Evolutionary conservation across 2,329 filamentous ascomycete genomes (phyloP).

Genomic region (Chaetomiaceae sp.): DNA sequence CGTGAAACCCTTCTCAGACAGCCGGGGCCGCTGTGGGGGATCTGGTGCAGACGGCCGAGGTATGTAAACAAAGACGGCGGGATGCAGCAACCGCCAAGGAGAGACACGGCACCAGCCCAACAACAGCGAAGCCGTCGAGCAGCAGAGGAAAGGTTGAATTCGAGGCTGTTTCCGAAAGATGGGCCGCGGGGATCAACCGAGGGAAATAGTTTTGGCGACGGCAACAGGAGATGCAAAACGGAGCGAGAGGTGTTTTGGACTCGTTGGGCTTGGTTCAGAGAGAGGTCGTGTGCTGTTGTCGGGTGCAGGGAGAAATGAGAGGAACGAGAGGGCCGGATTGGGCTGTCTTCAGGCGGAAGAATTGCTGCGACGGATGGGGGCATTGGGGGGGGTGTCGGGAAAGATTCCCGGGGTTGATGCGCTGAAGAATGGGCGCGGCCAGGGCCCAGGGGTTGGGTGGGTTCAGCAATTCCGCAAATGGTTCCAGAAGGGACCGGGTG

Average conservation of each 20-base stretch:
- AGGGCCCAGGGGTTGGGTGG: conserved; percentile 16
- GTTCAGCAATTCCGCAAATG: conserved; percentile 13
- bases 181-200: not conserved
- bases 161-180: conserved; percentile 1
- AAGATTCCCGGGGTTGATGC: conserved; percentile 4
- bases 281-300: not conserved
- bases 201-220: not conserved
- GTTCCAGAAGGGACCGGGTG: conserved; percentile 14
- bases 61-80: not conserved
- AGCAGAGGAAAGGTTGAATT: not conserved
- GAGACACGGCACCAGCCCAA: too few relatives aligned
- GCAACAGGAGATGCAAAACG: not conserved
- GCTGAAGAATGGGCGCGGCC: conserved; percentile 6
- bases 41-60: not conserved
- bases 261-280: not conserved
- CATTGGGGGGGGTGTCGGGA: conserved; percentile 4
- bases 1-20: too few relatives aligned
- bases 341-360: conserved; percentile 25
- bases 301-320: conserved; percentile 14
- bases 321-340: conserved; percentile 11
- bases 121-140: not conserved
- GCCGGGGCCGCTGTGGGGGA: not conserved
- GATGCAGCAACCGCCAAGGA: conserved; percentile 1
- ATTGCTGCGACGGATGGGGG: conserved; percentile 20
- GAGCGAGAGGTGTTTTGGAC: conserved; percentile 9